Evolutionary conservation across 805 yeast genomes (phyloP), one percentile per base, ranked within the genome.

Genomic region (Teunomyces lycoperdinae): DNA sequence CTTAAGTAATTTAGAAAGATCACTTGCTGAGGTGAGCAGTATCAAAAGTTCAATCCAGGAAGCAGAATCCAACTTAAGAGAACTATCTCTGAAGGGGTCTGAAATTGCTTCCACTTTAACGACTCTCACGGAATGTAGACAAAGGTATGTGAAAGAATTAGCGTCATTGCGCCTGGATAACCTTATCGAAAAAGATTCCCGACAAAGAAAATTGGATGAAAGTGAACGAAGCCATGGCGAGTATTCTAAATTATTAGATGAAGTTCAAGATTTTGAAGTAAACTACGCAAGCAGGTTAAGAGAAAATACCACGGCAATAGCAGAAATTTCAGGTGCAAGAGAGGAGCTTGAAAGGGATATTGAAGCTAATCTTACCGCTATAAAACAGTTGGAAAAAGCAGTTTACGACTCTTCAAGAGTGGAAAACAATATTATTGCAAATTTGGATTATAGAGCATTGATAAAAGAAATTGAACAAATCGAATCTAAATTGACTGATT

Each of bases 401-500:
- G 58, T 76, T 4, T 61, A 62, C 32, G 60, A 47, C 52, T 8
- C 64, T 66, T 28, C 81, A 73, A 45, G 68, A 63, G 44, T 73
- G 67, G 42, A 85, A 55, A 78, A 89, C 28, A 81, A 81, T 48
- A 67, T 89, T 7, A 69, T 79, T 31, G 83, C 84, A 39, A 88
- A 86, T 51, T 57, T 88, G 30, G 88, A 85, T 50, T 68, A 83
- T 10, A 63, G 84, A 9, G 68, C 68, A 5, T 58, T 82, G 27
- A 66, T 70, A 14, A 46, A 42, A 1, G 78, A 81, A 46, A 54
- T 79, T 0, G 57, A 54, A 0, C 57, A 58, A 1, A 62, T 76
- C 4, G 73, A 73, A 9, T 44, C 54, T 0, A 70, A 73, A 13
- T 72, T 87, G 4, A 52, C 48, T 0, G 69, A 66, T 2, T 56